phyloP scores from a whole-genome alignment of 2,329 filamentous ascomycete species.

The Emergomyces africanus region DNA sequence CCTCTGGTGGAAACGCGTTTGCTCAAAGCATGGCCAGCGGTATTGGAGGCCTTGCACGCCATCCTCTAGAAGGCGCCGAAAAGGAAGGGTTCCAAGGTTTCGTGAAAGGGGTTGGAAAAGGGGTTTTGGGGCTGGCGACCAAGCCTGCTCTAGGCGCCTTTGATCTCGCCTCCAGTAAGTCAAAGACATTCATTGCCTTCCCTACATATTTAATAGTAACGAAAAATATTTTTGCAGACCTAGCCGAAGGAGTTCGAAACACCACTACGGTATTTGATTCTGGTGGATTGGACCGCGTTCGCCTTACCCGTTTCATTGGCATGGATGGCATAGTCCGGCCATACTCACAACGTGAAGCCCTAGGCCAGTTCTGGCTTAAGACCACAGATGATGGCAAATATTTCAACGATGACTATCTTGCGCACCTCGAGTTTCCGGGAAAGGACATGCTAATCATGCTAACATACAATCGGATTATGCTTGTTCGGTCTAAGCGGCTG shows the following conservation, averaged over 20 bases:
- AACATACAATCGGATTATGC: conserved; percentile 75
- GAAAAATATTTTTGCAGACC: conserved; percentile 35
- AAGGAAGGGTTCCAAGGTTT: conserved; percentile 90
- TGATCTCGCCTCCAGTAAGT: conserved; percentile 71
- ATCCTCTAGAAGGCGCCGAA: conserved; percentile 90
- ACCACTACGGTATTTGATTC: conserved; percentile 97
- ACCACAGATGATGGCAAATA: conserved; percentile 95
- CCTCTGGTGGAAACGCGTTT: conserved; percentile 87
- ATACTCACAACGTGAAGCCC: conserved; percentile 85
- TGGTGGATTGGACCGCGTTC: conserved; percentile 84
- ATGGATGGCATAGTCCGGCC: conserved; percentile 87
- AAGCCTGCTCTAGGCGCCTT: conserved; percentile 96
- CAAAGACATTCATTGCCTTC: not conserved
- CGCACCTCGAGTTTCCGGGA: conserved; percentile 79
- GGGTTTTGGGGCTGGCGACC: conserved; percentile 82
- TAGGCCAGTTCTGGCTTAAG: conserved; percentile 98
- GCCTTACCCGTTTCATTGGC: conserved; percentile 84
- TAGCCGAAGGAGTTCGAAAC: conserved; percentile 95
- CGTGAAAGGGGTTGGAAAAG: conserved; percentile 95
- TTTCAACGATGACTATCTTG: conserved; percentile 96
- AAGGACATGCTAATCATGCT: conserved; percentile 86
- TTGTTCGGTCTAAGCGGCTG: conserved; percentile 75
- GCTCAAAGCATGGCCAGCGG: conserved; percentile 86
- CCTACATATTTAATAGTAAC: conserved; percentile 7
- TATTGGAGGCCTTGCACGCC: conserved; percentile 82